phyloP scores from a whole-genome alignment of 2,329 filamentous ascomycete genomes.

The Fusarium veterinarium region DNA sequence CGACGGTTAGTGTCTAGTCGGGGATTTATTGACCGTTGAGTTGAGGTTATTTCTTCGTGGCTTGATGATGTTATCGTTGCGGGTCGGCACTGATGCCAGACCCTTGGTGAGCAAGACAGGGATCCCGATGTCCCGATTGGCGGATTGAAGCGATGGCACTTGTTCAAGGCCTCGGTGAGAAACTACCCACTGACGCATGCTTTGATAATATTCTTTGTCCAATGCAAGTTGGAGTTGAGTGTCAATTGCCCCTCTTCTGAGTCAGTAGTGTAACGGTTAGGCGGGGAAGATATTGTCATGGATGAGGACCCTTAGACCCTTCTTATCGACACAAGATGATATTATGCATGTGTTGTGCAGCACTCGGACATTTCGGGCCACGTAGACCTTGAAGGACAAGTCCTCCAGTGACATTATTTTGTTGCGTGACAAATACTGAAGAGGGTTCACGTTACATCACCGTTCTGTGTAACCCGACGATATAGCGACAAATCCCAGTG shows the following conservation, averaged over 20 bases:
- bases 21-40: not conserved
- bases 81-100: not conserved
- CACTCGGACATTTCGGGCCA: not conserved
- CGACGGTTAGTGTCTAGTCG: not conserved
- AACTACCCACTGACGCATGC: not conserved
- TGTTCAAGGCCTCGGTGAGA: not conserved
- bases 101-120: not conserved
- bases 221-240: not conserved
- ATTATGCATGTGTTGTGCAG: not conserved
- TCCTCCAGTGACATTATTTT: not conserved
- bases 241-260: not conserved
- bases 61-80: not conserved
- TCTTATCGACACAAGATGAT: not conserved
- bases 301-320: not conserved
- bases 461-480: not conserved
- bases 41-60: not conserved
- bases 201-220: not conserved
- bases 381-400: accelerated
- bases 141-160: not conserved
- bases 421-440: not conserved
- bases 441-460: not conserved
- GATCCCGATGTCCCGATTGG: not conserved
- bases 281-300: not conserved
- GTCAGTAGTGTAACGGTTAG: not conserved
- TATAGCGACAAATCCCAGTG: not conserved